phyloP scores from a whole-genome alignment of 1,284 basidiomycete genomes.

The Macrocystidia cucumis region DNA sequence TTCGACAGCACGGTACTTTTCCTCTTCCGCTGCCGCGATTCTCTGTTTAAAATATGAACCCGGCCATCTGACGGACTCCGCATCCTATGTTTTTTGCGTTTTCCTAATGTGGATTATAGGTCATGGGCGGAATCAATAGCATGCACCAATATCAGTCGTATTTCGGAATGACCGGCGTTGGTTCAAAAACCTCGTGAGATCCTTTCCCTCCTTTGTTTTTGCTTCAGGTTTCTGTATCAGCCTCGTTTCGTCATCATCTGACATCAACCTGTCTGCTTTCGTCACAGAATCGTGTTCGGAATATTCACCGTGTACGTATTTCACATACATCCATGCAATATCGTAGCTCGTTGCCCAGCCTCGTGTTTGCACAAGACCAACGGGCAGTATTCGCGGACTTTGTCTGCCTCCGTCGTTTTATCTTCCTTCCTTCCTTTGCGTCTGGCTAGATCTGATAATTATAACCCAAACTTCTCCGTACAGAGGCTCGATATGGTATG shows the following conservation, averaged over 20 bases:
- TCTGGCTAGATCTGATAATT: no score
- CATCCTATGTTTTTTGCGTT: not conserved
- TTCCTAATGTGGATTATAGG: slow-evolving; percentile 14
- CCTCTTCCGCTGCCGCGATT: slow-evolving; percentile 1
- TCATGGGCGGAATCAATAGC: slow-evolving; percentile 46
- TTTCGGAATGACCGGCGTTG: slow-evolving; percentile 34
- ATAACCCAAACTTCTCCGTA: not conserved
- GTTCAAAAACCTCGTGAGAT: slow-evolving; percentile 33
- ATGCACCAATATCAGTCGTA: slow-evolving; percentile 41
- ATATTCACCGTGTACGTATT: slow-evolving; percentile 45
- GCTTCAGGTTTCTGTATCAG: no score
- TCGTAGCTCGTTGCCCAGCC: no score
- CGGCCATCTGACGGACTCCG: not conserved
- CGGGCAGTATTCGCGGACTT: no score
- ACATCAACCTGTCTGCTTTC: slow-evolving; percentile 5
- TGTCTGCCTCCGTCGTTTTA: no score
- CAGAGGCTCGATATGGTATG: slow-evolving; percentile 31
- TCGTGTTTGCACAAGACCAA: no score
- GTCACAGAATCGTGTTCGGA: slow-evolving; percentile 40
- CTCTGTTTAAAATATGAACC: no score
- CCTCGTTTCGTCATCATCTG: not conserved
- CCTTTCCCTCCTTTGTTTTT: slow-evolving; percentile 1
- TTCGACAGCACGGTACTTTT: slow-evolving; percentile 40
- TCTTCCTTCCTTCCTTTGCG: no score
- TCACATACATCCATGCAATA: no score